phyloP scores from a whole-genome alignment of 805 yeast species.

The Scheffersomyces lignosus region DNA sequence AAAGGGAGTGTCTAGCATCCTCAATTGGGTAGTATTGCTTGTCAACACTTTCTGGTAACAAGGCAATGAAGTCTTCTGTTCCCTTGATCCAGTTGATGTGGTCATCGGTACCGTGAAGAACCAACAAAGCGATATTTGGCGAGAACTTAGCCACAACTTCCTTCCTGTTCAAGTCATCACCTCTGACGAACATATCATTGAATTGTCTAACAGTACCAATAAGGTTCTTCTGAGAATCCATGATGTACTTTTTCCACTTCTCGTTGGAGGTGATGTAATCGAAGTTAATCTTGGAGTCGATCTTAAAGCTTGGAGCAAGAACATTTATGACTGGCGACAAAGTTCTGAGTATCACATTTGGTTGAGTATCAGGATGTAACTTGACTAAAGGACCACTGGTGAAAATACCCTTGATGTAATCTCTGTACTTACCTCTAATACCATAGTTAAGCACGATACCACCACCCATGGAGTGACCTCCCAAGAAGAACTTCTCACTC shows the following conservation, averaged over 20 bases:
- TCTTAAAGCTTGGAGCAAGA: slow-evolving; percentile 47
- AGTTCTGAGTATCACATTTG: slow-evolving; percentile 44
- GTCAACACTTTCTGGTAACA: slow-evolving; percentile 31
- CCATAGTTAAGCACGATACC: slow-evolving; percentile 67
- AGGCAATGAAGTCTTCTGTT: slow-evolving; percentile 40
- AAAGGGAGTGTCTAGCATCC: slow-evolving; percentile 45
- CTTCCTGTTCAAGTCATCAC: slow-evolving; percentile 47
- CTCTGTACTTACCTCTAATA: slow-evolving; percentile 50
- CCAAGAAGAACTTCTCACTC: slow-evolving; percentile 46
- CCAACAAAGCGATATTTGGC: slow-evolving; percentile 47
- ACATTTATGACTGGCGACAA: slow-evolving; percentile 40
- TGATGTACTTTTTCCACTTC: slow-evolving; percentile 46
- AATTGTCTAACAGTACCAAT: slow-evolving; percentile 58
- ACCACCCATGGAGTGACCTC: slow-evolving; percentile 85
- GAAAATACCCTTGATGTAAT: slow-evolving; percentile 46
- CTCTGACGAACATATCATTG: slow-evolving; percentile 62
- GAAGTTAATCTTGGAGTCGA: slow-evolving; percentile 56
- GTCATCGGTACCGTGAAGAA: slow-evolving; percentile 67
- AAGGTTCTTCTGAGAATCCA: slow-evolving; percentile 35
- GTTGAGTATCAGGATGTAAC: slow-evolving; percentile 59
- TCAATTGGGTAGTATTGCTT: slow-evolving; percentile 25
- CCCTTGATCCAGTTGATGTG: slow-evolving; percentile 55
- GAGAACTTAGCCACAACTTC: slow-evolving; percentile 35
- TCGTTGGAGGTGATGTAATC: slow-evolving; percentile 55
- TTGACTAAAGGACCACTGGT: slow-evolving; percentile 61